phyloP scores from a whole-genome alignment of 1,284 basidiomycete species.

The Laetiporus sulphureus region DNA sequence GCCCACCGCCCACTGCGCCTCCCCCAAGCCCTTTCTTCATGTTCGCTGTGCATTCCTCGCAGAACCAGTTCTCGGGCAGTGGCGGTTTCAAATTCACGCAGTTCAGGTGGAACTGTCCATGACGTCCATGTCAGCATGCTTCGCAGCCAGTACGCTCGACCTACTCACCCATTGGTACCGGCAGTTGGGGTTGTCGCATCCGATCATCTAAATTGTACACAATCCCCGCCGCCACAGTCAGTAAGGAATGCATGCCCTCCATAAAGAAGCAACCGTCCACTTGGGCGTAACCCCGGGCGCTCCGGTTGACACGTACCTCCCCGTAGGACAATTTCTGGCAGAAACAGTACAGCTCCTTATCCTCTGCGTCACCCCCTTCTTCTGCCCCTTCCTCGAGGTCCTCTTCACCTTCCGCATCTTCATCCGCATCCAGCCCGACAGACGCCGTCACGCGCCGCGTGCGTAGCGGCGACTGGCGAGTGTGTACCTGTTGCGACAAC shows the following conservation, averaged over 20 bases:
- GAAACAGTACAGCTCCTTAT: conserved; percentile 57
- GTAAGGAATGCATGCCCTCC: too few species aligned
- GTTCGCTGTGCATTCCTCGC: conserved; percentile 38
- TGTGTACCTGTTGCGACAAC: conserved; percentile 24
- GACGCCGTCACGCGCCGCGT: conserved; percentile 32
- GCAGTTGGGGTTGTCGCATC: conserved; percentile 61
- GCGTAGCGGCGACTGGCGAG: conserved; percentile 24
- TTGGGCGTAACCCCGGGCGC: conserved; percentile 3
- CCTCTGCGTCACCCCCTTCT: conserved; percentile 42
- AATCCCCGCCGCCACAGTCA: conserved; percentile 5
- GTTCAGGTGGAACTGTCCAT: conserved; percentile 54
- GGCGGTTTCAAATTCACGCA: conserved; percentile 56
- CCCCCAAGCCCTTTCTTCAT: conserved; percentile 21
- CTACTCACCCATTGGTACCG: conserved; percentile 64
- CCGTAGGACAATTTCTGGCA: conserved; percentile 62
- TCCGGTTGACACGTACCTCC: conserved; percentile 35
- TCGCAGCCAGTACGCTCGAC: neutral
- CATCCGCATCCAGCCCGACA: conserved; percentile 34
- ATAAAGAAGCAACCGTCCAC: too few species aligned
- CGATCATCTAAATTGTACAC: conserved; percentile 75
- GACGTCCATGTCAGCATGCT: neutral
- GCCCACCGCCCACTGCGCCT: conserved; percentile 15
- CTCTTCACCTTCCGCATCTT: conserved; percentile 37
- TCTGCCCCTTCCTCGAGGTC: conserved; percentile 37
- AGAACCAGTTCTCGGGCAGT: conserved; percentile 57